Evolutionary conservation across 176 grass and related monocot species (phyloP).

Genomic region (Avena sativa): DNA sequence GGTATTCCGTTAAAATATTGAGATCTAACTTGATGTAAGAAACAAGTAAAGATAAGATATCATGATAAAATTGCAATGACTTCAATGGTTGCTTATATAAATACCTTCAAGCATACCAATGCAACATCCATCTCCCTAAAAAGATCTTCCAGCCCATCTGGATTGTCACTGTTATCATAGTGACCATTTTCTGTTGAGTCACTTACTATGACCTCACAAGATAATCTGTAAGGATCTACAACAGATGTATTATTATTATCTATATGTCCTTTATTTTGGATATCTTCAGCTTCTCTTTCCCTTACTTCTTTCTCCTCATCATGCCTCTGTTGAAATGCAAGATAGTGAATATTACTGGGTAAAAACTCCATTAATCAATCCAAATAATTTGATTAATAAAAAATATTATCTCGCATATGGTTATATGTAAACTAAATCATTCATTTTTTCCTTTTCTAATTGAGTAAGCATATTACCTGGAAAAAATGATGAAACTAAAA

Average conservation of each 20-base stretch:
- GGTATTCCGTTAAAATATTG: background rate
- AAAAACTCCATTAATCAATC: background rate
- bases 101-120: constrained; percentile 70
- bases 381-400: constrained; percentile 15
- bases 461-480: constrained; percentile 26
- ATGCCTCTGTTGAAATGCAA: constrained; percentile 40
- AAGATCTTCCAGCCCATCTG: constrained; percentile 61
- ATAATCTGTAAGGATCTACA: constrained; percentile 30
- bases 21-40: constrained; percentile 32
- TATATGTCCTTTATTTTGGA: constrained; percentile 1
- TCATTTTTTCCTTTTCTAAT: background rate
- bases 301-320: background rate
- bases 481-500: constrained; percentile 25
- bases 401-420: background rate
- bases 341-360: constrained; percentile 14
- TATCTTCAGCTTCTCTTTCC: constrained; percentile 13
- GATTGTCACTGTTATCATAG: constrained; percentile 4
- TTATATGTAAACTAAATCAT: constrained; percentile 22
- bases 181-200: constrained; percentile 15
- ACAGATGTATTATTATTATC: background rate
- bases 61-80: background rate
- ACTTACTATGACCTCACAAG: constrained; percentile 42
- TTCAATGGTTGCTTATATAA: background rate
- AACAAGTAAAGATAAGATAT: background rate
- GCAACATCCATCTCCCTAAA: constrained; percentile 71